phyloP scores from a whole-genome alignment of 768 basidiomycete genomes.

The Mycena maculata region DNA sequence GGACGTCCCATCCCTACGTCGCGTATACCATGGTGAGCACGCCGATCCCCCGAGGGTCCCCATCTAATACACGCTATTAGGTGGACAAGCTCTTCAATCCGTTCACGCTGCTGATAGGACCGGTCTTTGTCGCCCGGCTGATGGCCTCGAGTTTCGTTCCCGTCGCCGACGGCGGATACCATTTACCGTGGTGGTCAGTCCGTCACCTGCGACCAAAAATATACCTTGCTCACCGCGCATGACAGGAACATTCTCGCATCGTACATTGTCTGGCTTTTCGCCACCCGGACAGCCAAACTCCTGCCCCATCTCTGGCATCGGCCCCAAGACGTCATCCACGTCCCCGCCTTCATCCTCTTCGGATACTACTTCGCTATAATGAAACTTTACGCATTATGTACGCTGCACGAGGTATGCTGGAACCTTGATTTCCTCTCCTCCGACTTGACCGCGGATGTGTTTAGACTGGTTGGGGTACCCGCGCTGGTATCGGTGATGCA shows the following conservation, averaged over 20 bases:
- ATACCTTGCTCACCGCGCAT: slow-evolving; percentile 14
- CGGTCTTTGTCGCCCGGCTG: slow-evolving; percentile 79
- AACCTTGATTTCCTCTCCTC: slow-evolving; percentile 1
- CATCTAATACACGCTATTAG: slow-evolving; percentile 46
- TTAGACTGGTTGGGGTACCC: slow-evolving; percentile 95
- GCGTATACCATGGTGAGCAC: slow-evolving; percentile 89
- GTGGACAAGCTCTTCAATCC: slow-evolving; percentile 90
- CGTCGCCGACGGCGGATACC: slow-evolving; percentile 76
- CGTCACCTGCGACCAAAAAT: neutral
- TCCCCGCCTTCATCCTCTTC: slow-evolving; percentile 88
- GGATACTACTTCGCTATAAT: slow-evolving; percentile 96
- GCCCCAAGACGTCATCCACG: slow-evolving; percentile 81
- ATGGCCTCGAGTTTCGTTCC: slow-evolving; percentile 84
- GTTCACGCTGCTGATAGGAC: slow-evolving; percentile 87
- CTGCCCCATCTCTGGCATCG: slow-evolving; percentile 84
- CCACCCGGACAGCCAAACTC: slow-evolving; percentile 83
- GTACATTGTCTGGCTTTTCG: slow-evolving; percentile 77
- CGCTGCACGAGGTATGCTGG: slow-evolving; percentile 83
- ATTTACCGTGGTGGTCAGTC: slow-evolving; percentile 84
- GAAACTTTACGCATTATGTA: slow-evolving; percentile 92
- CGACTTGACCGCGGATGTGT: slow-evolving; percentile 16
- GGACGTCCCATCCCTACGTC: slow-evolving; percentile 91
- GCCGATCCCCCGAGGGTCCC: neutral
- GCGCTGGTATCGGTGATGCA: slow-evolving; percentile 90
- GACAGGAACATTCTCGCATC: slow-evolving; percentile 75